Evolutionary conservation across 805 yeast genomes (phyloP).

Genomic region (Yamadazyma takamatsuzukensis): DNA sequence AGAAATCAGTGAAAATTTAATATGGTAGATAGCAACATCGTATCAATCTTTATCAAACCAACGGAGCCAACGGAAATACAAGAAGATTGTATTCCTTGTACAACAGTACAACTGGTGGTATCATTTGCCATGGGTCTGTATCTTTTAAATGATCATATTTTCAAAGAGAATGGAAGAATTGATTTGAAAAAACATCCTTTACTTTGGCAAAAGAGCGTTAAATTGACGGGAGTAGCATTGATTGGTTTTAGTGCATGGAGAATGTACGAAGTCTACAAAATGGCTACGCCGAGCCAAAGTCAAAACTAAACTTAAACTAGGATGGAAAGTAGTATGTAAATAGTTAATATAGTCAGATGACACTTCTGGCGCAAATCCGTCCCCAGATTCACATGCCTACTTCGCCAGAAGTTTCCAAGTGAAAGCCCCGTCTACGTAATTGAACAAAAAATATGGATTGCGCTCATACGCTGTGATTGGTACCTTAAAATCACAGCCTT

Average conservation of each 20-base stretch:
- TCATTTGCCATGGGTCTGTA: slow-evolving; percentile 33
- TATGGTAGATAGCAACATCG: slow-evolving; percentile 15
- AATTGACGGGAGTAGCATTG: slow-evolving; percentile 29
- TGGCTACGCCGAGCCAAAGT: too few species aligned
- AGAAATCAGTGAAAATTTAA: too few species aligned
- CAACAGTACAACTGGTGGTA: slow-evolving; percentile 31
- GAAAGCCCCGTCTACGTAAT: too few species aligned
- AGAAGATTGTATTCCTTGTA: slow-evolving; percentile 36
- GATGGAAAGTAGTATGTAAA: too few species aligned
- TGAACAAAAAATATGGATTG: too few species aligned
- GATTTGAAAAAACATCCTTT: slow-evolving; percentile 33
- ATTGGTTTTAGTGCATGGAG: slow-evolving; percentile 36
- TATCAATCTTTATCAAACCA: slow-evolving; percentile 5
- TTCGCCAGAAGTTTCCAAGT: too few species aligned
- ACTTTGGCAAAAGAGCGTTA: slow-evolving; percentile 37
- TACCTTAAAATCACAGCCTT: too few species aligned
- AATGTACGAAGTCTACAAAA: slow-evolving; percentile 1
- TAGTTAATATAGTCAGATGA: too few species aligned
- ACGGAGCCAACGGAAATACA: slow-evolving; percentile 14
- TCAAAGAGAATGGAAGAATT: slow-evolving; percentile 28
- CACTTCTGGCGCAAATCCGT: too few species aligned
- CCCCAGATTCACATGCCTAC: too few species aligned
- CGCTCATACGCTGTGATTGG: too few species aligned
- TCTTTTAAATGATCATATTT: slow-evolving; percentile 23
- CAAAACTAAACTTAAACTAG: too few species aligned